phyloP scores from a whole-genome alignment of 2,329 filamentous ascomycete genomes.

The Coniella lustricola region DNA sequence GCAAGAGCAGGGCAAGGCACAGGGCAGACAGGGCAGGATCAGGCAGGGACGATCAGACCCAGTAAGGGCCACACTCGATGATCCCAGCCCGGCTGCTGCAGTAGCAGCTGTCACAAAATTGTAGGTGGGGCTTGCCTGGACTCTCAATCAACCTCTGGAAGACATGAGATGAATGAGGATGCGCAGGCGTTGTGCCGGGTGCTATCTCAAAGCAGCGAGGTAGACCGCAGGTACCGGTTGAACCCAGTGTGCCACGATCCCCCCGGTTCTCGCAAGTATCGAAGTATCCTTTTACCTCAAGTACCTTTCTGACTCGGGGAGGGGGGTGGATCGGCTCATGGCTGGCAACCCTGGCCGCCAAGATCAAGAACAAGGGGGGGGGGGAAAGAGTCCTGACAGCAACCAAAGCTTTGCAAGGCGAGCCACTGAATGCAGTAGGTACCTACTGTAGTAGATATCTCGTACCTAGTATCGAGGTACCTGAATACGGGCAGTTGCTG shows the following conservation, averaged over 20 bases:
- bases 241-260: constrained; percentile 28
- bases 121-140: constrained; percentile 37
- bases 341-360: constrained; percentile 13
- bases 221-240: constrained; percentile 21
- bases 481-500: too few relatives aligned
- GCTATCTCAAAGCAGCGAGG: constrained; percentile 20
- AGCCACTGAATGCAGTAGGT: too few relatives aligned
- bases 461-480: too few relatives aligned
- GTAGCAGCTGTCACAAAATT: constrained; percentile 48
- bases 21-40: too few relatives aligned
- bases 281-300: too few relatives aligned
- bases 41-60: constrained; percentile 38
- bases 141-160: constrained; percentile 17
- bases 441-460: too few relatives aligned
- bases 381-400: too few relatives aligned
- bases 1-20: too few relatives aligned
- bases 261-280: constrained; percentile 31
- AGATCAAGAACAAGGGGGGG: constrained; percentile 11
- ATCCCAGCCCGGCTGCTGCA: constrained; percentile 36
- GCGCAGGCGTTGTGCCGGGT: constrained; percentile 24
- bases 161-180: constrained; percentile 33
- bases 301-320: constrained; percentile 31
- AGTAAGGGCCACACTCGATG: constrained; percentile 35
- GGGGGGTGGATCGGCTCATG: constrained; percentile 24
- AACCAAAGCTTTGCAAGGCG: too few relatives aligned